Base-by-base conservation (phyloP, 2,329 filamentous ascomycete species). In the Aspergillus sp. region DNA sequence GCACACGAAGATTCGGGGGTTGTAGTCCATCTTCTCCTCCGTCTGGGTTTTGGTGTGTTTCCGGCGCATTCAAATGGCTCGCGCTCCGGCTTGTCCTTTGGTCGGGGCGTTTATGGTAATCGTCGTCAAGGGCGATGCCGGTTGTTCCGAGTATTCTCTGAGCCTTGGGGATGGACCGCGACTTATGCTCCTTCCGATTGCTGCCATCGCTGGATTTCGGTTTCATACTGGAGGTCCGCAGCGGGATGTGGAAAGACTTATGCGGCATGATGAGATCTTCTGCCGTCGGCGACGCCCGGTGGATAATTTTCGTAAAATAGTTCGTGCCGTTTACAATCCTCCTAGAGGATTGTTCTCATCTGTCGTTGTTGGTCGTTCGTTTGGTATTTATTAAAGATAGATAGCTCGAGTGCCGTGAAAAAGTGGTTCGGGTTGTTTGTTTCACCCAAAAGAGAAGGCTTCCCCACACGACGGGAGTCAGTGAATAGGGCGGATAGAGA, bases 41-140 rank as follows among this genome's bases (percentile, higher is more conserved):
- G 17, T 57, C 58, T 44, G 68, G 66, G 45, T 62, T 63, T 19
- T 66, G 65, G 56, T 72, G 71, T 37, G 70, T 73, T 41, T 76
- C 70, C n/a, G 75, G 72, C 17, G 77, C 72, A 57, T 71, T 76
- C 62, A 77, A 73, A 45, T 71, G 71, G 63, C 74, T 77, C n/a
- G 76, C 73, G 48, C 71, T 71, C 23, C 62, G 62, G 33, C 61
- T 60, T 31, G 69, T 62, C 55, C 64, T 64, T 40, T 63, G 62
- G 23, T 68, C 65, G 11, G 69, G 64, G 46, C 63, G 64, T 40
- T 57, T 58, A 14, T 53, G 57, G 41, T 66, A 62, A 21, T 65
- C 57, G n/a, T 64, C 60, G 19, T 66, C 64, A 3, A 69, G 49
- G 9, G 67, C 58, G n/a, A 68, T 52, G 9, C 70, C 66, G 17